phyloP scores from a whole-genome alignment of 495 filamentous ascomycete genomes.

The Sordaria brevicollis region DNA sequence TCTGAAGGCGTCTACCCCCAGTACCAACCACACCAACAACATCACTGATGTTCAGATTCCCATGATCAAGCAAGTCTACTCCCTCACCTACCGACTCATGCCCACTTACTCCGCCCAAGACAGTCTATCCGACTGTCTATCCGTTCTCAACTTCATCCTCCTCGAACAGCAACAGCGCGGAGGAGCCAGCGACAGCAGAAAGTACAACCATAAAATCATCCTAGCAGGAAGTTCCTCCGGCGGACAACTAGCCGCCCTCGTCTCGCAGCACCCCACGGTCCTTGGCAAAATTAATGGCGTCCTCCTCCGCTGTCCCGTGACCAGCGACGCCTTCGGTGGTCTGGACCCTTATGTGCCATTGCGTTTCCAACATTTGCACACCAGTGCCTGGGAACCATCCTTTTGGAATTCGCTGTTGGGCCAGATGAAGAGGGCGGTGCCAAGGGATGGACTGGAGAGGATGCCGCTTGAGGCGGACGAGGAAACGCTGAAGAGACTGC shows the following conservation, averaged over 20 bases:
- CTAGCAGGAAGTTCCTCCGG: conserved; percentile 22
- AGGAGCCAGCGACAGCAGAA: background rate
- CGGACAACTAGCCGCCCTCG: conserved; percentile 20
- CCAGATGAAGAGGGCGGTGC: conserved; percentile 5
- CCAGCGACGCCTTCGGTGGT: conserved; percentile 13
- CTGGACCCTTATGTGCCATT: conserved; percentile 8
- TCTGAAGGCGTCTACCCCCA: background rate
- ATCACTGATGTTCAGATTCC: background rate
- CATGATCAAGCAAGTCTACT: conserved; percentile 10
- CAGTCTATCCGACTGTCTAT: conserved; percentile 15
- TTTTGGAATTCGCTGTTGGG: conserved; percentile 17
- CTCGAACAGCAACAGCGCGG: background rate
- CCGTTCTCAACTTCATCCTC: conserved; percentile 6
- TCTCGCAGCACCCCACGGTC: conserved; percentile 7
- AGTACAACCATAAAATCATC: conserved; percentile 2
- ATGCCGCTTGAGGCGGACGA: conserved; percentile 17
- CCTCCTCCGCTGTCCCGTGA: conserved; percentile 23
- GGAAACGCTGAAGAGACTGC: conserved; percentile 8
- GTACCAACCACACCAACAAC: background rate
- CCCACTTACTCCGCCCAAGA: conserved; percentile 12
- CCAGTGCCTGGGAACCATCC: conserved; percentile 7
- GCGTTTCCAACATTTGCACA: conserved; percentile 8
- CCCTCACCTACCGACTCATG: conserved; percentile 19
- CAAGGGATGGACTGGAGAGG: conserved; percentile 9
- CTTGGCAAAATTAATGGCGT: conserved; percentile 9